phyloP scores from a whole-genome alignment of 768 basidiomycete genomes.

The Leccinum subtestaceum region DNA sequence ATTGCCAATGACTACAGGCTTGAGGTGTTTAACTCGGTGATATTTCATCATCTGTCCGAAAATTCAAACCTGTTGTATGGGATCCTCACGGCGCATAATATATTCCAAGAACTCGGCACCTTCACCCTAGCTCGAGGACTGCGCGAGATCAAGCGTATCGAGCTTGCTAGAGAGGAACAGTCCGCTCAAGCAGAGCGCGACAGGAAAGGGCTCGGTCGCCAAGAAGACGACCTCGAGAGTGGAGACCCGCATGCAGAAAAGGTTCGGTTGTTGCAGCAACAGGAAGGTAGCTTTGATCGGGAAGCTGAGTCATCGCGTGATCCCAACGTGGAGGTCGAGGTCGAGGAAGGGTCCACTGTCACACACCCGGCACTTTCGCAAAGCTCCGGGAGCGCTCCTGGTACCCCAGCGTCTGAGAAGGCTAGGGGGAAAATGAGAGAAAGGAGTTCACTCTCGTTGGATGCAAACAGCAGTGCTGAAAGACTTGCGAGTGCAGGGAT shows the following conservation, averaged over 20 bases:
- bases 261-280: conserved; percentile 57
- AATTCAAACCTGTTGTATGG: conserved; percentile 90
- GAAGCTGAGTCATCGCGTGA: conserved; percentile 23
- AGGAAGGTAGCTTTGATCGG: conserved; percentile 35
- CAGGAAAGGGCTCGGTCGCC: conserved; percentile 16
- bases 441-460: conserved; percentile 54
- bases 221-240: conserved; percentile 27
- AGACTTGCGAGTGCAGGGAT: conserved; percentile 65
- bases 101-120: conserved; percentile 87
- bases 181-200: conserved; percentile 31
- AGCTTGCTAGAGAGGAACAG: conserved; percentile 71
- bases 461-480: conserved; percentile 54
- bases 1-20: conserved; percentile 47
- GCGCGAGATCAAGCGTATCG: conserved; percentile 75
- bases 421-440: conserved; percentile 89
- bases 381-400: conserved; percentile 36
- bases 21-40: conserved; percentile 86
- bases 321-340: conserved; percentile 10
- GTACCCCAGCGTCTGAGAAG: conserved; percentile 67
- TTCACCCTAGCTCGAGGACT: conserved; percentile 87
- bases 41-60: conserved; percentile 72
- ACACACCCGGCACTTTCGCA: conserved; percentile 44
- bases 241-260: conserved; percentile 51
- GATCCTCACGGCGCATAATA: conserved; percentile 77
- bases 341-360: conserved; percentile 11